These are phyloP conservation scores for Xerocomus spinulosus DNA, from an alignment of 768 basidiomycete genomes.

Conservation along the genomic window DNA sequence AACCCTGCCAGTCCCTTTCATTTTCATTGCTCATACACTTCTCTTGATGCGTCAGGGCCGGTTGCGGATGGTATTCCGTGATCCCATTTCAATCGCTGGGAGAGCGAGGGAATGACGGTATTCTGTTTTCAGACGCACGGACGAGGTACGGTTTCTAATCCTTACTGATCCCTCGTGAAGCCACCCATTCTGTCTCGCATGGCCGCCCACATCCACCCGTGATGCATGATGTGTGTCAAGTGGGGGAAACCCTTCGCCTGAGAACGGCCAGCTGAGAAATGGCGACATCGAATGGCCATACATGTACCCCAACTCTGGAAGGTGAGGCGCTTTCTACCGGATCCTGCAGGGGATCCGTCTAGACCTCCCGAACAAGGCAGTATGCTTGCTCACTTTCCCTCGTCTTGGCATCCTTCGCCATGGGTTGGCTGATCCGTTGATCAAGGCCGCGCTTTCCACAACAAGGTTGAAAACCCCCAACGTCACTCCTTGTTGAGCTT, in stretches of 20 bases:
- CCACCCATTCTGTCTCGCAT: slow-evolving; percentile 2
- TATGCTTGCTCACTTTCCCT: slow-evolving; percentile 7
- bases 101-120: neutral
- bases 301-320: slow-evolving; percentile 3
- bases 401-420: neutral
- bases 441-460: slow-evolving; percentile 9
- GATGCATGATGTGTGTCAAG: neutral
- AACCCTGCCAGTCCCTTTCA: neutral
- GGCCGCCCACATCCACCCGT: neutral
- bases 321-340: slow-evolving; percentile 6
- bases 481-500: slow-evolving; percentile 12
- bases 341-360: slow-evolving; percentile 21
- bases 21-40: neutral
- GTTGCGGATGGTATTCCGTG: neutral
- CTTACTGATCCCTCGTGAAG: neutral
- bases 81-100: neutral
- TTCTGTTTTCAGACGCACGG: neutral
- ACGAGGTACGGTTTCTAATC: neutral
- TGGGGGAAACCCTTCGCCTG: slow-evolving; percentile 10
- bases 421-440: slow-evolving; percentile 11
- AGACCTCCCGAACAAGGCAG: slow-evolving; percentile 12
- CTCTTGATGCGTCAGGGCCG: neutral
- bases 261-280: slow-evolving; percentile 11
- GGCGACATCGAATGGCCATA: too few species aligned
- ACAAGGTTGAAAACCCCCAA: slow-evolving; percentile 13